A percentile compares a stretch with the other conserved stretches of the same genome.
Conservation (phyloP, 2,329 filamentous ascomycete genomes). For the Onygenales sp. region DNA sequence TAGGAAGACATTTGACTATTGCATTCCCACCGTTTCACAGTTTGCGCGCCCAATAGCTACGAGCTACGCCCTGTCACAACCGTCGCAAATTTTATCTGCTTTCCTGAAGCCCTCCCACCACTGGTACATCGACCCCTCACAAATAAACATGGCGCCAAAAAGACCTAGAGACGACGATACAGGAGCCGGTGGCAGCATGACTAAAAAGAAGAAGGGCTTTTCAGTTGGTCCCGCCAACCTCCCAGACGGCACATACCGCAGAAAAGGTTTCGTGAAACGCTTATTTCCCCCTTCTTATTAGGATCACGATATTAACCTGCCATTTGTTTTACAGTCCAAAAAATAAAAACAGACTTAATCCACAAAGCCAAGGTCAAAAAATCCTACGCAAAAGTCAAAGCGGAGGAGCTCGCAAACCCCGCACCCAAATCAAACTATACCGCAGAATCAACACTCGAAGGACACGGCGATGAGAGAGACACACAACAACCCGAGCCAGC, state of each 20-base stretch:
- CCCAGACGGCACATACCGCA: conserved; percentile 77
- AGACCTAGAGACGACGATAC: conserved; percentile 11
- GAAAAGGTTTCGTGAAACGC: conserved; percentile 51
- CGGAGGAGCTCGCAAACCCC: conserved; percentile 38
- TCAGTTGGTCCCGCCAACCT: conserved; percentile 80
- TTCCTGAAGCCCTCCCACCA: neutral
- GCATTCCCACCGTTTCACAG: no score
- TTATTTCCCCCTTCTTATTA: neutral
- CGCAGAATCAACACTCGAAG: conserved; percentile 21
- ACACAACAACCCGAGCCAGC: conserved; percentile 18
- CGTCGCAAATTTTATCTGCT: neutral
- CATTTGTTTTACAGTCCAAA: conserved; percentile 51
- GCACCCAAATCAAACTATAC: conserved; percentile 25
- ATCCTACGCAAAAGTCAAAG: conserved; percentile 79
- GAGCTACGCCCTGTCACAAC: no score
- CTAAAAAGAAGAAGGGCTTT: conserved; percentile 61
- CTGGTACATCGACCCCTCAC: neutral
- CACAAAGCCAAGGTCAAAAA: conserved; percentile 91
- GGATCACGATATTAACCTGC: neutral
- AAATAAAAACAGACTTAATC: conserved; percentile 83
- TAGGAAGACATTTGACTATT: no score
- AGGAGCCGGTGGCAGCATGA: neutral
- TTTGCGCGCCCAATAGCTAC: no score
- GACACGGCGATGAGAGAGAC: conserved; percentile 13
- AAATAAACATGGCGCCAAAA: conserved; percentile 10